phyloP scores from a whole-genome alignment of 768 basidiomycete genomes.

The Leccinellum albellum region DNA sequence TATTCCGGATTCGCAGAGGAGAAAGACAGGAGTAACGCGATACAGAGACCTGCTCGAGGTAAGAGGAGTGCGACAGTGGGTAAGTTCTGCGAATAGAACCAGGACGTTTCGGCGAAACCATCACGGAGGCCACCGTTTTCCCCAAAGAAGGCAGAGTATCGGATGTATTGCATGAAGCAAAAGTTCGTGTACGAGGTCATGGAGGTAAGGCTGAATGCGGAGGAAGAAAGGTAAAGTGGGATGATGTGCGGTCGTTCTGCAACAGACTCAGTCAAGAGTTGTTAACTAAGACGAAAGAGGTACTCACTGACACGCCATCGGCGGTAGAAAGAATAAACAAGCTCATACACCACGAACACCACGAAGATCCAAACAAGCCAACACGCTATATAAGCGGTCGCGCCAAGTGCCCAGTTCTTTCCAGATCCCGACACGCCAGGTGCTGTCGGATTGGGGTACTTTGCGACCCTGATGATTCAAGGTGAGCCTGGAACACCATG shows the following conservation, averaged over 20 bases:
- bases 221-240: constrained; percentile 78
- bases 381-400: constrained; percentile 79
- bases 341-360: constrained; percentile 73
- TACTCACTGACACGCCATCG: constrained; percentile 79
- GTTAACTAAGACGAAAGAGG: constrained; percentile 15
- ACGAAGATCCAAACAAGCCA: constrained; percentile 73
- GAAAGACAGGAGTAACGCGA: constrained; percentile 70
- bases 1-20: constrained; percentile 46
- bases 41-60: constrained; percentile 72
- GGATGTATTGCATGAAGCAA: constrained; percentile 79
- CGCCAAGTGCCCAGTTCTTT: constrained; percentile 77
- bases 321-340: constrained; percentile 69
- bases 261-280: constrained; percentile 3
- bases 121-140: constrained; percentile 49
- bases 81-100: constrained; percentile 80
- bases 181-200: constrained; percentile 82
- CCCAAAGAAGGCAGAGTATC: constrained; percentile 61
- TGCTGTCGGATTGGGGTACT: constrained; percentile 66
- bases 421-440: constrained; percentile 68
- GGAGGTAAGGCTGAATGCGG: constrained; percentile 70
- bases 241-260: constrained; percentile 79
- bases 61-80: constrained; percentile 79
- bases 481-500: constrained; percentile 9
- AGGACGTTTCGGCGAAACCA: constrained; percentile 78
- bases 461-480: constrained; percentile 54